Evolutionary conservation across 2,329 filamentous ascomycete species (phyloP), one percentile per base, ranked within the genome.

Genomic region (Pyrenochaeta sp.): DNA sequence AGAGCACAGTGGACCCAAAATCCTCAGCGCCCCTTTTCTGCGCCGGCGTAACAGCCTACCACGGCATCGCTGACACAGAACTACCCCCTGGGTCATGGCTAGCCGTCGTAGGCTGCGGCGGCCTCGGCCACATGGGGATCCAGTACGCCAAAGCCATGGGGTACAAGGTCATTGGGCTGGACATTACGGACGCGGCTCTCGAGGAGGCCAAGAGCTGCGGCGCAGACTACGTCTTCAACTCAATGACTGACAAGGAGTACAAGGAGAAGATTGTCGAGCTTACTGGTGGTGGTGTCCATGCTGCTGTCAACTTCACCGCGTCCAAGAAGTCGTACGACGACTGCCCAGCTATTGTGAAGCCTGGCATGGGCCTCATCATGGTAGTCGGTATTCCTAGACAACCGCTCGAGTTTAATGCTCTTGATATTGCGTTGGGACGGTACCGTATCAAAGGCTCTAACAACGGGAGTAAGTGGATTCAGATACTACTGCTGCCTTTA

Each of bases 81-180:
- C 51, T 65, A 7, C 35, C 63, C 15, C 38, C 56, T 11, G 62
- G 63, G 2, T 55, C 64, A 35, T 67, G 63, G 63, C 45, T 67
- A 28, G 62, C 61, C 2, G 43, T 65, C 10, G 53, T 67, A 9
- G 63, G 63, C 2, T 67, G 63, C 31, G 62, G 63, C 28, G 66
- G 66, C 3, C 50, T 69, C 10, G 66, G 66, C 3, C 65, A 69
- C 34, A 44, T 69, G 35, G 62, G 63, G 13, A 57, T 67, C 26
- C 61, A 65, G 37, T 65, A 68, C 40, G 61, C 64, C 15, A 66
- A 68, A 42, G 64, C 61, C 17, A 67, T 67, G 63, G 60, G 63
- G 9, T 44, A 60, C 31, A 67, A 65, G 24, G 63, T 68, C 29
- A 63, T 67, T 27, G 64, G 52, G 23, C 49, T 68, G 14, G 63